A percentile compares a stretch with the other conserved stretches of the same genome.
Conservation (phyloP, 2,329 filamentous ascomycete species). For the Trichoderma sp. region DNA sequence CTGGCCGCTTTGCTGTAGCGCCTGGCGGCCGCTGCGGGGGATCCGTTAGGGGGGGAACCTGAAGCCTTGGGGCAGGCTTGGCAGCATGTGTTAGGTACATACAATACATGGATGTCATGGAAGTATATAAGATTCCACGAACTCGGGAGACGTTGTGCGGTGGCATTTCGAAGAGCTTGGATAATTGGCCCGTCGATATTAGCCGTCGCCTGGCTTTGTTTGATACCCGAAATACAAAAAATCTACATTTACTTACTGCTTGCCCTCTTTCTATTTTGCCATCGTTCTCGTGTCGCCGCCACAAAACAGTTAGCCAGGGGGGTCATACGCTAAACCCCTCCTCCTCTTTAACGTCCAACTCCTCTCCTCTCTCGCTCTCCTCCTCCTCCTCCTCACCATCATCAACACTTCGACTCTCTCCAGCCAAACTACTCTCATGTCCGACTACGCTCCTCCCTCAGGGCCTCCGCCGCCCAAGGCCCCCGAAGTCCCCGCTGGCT, state of each 20-base stretch:
- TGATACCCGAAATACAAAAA: not conserved
- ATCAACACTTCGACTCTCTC: not conserved
- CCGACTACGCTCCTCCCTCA: conserved; percentile 51
- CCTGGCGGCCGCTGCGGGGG: conserved; percentile 8
- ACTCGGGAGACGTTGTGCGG: not conserved
- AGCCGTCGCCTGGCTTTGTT: no score
- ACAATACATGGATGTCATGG: not conserved
- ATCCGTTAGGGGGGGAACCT: not conserved
- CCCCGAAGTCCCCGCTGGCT: conserved; percentile 65
- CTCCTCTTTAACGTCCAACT: not conserved
- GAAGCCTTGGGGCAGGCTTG: not conserved
- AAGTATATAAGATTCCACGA: not conserved
- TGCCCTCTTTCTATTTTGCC: not conserved
- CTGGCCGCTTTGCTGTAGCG: not conserved
- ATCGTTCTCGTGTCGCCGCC: not conserved
- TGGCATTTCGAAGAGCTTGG: not conserved
- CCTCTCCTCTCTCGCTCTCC: not conserved
- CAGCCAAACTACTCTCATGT: conserved; percentile 39
- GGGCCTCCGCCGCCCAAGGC: conserved; percentile 57
- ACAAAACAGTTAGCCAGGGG: conserved; percentile 3
- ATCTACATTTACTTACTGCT: not conserved
- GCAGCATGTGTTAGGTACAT: not conserved
- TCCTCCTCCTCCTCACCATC: not conserved
- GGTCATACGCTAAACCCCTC: conserved; percentile 6
- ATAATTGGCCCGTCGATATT: not conserved